Conservation (phyloP, 768 basidiomycete species). For the Auriscalpium orientale region DNA sequence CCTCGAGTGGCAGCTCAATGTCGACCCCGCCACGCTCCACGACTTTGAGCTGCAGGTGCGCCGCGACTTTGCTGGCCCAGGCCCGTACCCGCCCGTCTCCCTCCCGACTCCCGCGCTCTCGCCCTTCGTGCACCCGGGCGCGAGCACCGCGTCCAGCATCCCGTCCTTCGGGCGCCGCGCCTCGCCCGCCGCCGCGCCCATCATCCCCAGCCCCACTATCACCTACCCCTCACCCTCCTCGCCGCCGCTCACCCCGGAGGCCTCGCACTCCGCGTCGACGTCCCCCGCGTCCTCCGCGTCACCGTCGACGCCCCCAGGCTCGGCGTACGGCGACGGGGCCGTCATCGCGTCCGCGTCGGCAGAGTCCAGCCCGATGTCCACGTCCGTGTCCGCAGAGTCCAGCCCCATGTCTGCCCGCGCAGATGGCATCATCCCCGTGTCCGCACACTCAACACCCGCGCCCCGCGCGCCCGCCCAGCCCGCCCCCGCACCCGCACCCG, state of each 20-base stretch:
- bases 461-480: neutral
- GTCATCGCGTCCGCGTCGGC: neutral
- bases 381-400: too few species aligned
- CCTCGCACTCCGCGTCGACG: conserved; percentile 20
- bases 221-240: conserved; percentile 13
- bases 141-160: conserved; percentile 12
- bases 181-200: conserved; percentile 12
- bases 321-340: neutral
- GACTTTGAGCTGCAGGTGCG: conserved; percentile 57
- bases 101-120: conserved; percentile 37
- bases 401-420: neutral
- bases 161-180: conserved; percentile 18
- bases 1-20: too few species aligned
- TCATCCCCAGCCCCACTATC: conserved; percentile 9
- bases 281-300: conserved; percentile 23
- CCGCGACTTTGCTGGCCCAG: conserved; percentile 49
- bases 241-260: conserved; percentile 25
- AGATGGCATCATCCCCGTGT: neutral
- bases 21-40: conserved; percentile 51
- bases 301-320: conserved; percentile 19
- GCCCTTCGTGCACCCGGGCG: conserved; percentile 18
- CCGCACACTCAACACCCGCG: neutral
- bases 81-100: conserved; percentile 57
- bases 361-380: too few species aligned
- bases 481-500: neutral